Evolutionary conservation across 208 protist genomes (phyloP).

Genomic region (Trypanosoma lewisi): DNA sequence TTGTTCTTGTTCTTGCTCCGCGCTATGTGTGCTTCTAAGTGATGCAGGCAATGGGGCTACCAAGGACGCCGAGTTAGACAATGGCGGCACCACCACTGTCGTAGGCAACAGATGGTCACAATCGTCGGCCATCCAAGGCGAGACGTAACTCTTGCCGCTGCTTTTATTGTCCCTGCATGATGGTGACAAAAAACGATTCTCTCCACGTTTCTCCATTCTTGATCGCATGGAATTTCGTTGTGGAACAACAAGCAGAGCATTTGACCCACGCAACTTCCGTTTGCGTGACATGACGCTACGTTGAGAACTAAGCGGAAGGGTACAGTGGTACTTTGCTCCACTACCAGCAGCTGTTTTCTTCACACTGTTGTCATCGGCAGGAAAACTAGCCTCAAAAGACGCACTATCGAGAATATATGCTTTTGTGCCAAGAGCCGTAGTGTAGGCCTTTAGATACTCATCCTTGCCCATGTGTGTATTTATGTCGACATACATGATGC

Average conservation of each 20-base stretch:
- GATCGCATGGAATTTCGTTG: neutral
- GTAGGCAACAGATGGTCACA: slow-evolving; percentile 2
- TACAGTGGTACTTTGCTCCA: neutral
- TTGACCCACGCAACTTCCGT: neutral
- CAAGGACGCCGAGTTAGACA: neutral
- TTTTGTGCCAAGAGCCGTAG: slow-evolving; percentile 14
- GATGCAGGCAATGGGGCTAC: neutral
- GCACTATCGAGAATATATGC: slow-evolving; percentile 3
- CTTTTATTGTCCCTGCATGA: neutral
- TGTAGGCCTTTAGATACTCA: slow-evolving; percentile 3
- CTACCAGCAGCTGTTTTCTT: neutral
- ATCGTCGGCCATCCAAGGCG: neutral
- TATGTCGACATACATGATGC: no score
- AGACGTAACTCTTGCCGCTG: neutral
- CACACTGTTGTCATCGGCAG: neutral
- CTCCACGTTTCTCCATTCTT: neutral
- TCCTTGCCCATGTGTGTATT: neutral
- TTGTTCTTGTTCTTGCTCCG: no score
- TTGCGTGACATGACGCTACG: neutral
- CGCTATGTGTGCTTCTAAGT: neutral
- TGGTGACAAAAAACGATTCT: neutral
- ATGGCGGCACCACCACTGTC: slow-evolving; percentile 14
- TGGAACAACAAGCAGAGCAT: neutral
- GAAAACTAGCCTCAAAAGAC: neutral
- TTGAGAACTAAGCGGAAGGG: slow-evolving; percentile 2